A percentile compares a stretch with the other conserved stretches of the same genome.
Conservation (phyloP, 257 asterid species). For the Penstemon newberryi region DNA sequence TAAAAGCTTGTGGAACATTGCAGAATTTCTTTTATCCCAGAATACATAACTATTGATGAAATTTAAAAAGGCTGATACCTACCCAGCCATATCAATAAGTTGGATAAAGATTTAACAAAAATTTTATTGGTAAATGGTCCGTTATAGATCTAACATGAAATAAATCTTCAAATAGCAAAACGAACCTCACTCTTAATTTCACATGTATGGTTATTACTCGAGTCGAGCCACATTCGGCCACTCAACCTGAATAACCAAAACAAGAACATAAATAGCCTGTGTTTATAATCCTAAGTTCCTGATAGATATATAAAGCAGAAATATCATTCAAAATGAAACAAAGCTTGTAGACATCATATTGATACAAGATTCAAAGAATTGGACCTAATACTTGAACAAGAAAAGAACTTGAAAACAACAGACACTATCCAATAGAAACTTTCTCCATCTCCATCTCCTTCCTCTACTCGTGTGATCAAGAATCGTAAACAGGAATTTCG, state of each 20-base stretch:
- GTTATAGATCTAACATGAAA: no score
- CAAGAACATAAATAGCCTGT: background rate
- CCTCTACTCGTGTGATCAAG: background rate
- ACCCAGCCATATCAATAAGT: no score
- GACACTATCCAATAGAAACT: background rate
- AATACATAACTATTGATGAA: no score
- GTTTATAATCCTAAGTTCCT: background rate
- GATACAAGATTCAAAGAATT: constrained; percentile 48
- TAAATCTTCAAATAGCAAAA: no score
- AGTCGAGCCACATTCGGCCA: no score
- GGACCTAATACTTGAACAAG: constrained; percentile 20
- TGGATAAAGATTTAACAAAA: no score
- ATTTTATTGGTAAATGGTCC: no score
- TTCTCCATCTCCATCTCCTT: background rate
- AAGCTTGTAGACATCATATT: constrained; percentile 26
- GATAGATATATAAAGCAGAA: background rate
- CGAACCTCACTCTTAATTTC: no score
- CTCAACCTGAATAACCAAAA: background rate
- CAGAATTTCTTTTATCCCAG: no score
- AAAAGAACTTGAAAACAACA: background rate
- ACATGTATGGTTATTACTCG: no score
- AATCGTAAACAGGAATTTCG: background rate
- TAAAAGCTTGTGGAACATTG: no score
- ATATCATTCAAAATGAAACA: constrained; percentile 5
- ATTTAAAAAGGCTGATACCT: no score